Percentiles rank a stretch among this genome's conserved stretches.
These are phyloP conservation scores for Pecoramyces ruminantium DNA, from an alignment of 192 early-diverging fungal species.

Conservation along the genomic window DNA sequence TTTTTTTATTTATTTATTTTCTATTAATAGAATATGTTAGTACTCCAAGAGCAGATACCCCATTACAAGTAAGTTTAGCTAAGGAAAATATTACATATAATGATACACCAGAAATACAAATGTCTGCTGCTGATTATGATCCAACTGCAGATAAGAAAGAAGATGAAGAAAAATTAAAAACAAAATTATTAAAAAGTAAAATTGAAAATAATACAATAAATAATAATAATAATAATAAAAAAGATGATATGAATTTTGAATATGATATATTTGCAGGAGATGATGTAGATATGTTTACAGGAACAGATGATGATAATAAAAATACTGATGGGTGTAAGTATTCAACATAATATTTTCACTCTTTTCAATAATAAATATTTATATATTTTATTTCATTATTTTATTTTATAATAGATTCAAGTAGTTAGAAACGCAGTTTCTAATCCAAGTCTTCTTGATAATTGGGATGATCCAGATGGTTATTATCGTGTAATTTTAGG, in stretches of 20 bases:
- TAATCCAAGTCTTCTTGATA: conserved; percentile 51
- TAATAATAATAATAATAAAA: conserved; percentile 20
- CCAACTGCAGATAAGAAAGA: conserved; percentile 53
- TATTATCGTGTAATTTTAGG: conserved; percentile 88
- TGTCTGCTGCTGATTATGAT: conserved; percentile 60
- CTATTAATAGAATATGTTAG: conserved; percentile 4
- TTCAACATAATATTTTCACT: too few relatives aligned
- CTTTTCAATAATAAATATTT: conserved; percentile 6
- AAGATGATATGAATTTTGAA: conserved; percentile 21
- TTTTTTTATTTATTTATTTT: too few relatives aligned
- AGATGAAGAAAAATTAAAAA: conserved; percentile 31
- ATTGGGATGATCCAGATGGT: conserved; percentile 93
- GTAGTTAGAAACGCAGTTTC: conserved; percentile 16
- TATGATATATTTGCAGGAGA: conserved; percentile 53
- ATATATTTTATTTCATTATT: conserved; percentile 4
- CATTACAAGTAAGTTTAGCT: conserved; percentile 7
- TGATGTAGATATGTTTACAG: conserved; percentile 49
- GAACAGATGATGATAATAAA: conserved; percentile 4
- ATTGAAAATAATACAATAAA: conserved; percentile 19
- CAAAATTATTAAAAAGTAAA: conserved; percentile 8
- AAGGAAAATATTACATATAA: conserved; percentile 10
- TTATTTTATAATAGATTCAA: conserved; percentile 16
- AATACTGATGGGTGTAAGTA: conserved; percentile 1
- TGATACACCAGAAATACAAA: conserved; percentile 7
- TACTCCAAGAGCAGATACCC: conserved; percentile 6